phyloP scores from a whole-genome alignment of 768 basidiomycete genomes.

The Psilocybe sp. region DNA sequence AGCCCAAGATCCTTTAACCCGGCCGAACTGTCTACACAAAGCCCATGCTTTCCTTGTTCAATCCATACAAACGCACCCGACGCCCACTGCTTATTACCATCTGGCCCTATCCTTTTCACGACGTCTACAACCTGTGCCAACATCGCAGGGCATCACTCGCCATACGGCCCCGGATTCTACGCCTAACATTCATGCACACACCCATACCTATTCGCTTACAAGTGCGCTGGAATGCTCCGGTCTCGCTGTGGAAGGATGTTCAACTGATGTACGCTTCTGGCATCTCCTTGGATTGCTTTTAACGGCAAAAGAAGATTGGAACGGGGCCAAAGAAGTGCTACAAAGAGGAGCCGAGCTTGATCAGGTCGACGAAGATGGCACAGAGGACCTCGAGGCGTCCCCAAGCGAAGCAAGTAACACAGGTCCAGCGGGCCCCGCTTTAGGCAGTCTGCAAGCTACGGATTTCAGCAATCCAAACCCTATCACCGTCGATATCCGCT shows the following conservation, averaged over 20 bases:
- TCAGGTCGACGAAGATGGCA: constrained; percentile 31
- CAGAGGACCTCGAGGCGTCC: constrained; percentile 7
- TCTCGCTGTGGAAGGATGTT: constrained; percentile 67
- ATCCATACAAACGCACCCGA: constrained; percentile 47
- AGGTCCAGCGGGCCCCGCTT: too few relatives aligned
- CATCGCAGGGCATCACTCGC: not conserved
- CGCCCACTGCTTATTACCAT: constrained; percentile 68
- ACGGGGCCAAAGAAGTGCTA: constrained; percentile 69
- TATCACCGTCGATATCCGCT: too few relatives aligned
- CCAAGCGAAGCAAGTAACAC: too few relatives aligned
- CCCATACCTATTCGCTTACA: constrained; percentile 5
- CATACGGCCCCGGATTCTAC: not conserved
- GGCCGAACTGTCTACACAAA: constrained; percentile 55
- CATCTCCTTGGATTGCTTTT: constrained; percentile 85
- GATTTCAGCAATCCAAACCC: too few relatives aligned
- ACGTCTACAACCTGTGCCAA: constrained; percentile 20
- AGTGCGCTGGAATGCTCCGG: constrained; percentile 67
- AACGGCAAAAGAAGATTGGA: constrained; percentile 78
- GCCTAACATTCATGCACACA: constrained; percentile 1
- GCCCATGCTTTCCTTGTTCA: constrained; percentile 50
- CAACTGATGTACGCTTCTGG: constrained; percentile 73
- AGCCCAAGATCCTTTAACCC: constrained; percentile 68
- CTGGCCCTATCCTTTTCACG: constrained; percentile 73
- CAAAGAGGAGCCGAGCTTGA: constrained; percentile 70
- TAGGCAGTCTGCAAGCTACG: too few relatives aligned